phyloP scores from a whole-genome alignment of 345 rosid genomes.

The Aegle marmelos region DNA sequence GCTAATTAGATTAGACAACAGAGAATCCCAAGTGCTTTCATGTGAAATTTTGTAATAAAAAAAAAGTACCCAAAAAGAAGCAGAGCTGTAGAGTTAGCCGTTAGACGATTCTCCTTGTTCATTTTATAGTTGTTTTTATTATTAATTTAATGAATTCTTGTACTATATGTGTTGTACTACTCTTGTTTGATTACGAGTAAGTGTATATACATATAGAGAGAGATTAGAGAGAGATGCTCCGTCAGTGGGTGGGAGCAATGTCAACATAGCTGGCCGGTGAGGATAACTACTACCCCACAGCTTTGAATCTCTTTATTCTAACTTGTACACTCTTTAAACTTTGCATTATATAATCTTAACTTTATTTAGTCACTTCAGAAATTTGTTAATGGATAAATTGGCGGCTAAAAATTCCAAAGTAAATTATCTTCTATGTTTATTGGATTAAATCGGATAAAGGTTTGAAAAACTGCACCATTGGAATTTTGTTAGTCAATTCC shows the following conservation, averaged over 20 bases:
- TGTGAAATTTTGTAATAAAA: not conserved
- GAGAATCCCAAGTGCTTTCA: conserved; percentile 17
- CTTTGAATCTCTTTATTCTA: conserved; percentile 22
- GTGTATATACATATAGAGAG: not conserved
- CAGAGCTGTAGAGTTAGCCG: conserved; percentile 18
- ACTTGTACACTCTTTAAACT: not conserved
- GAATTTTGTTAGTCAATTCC: no score
- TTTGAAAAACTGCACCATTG: no score
- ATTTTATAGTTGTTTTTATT: not conserved
- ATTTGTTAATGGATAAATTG: no score
- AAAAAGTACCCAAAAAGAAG: not conserved
- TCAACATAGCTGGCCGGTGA: conserved; percentile 60
- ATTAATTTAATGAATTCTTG: not conserved
- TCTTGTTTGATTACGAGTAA: not conserved
- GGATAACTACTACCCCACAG: conserved; percentile 35
- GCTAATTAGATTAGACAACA: not conserved
- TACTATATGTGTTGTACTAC: not conserved
- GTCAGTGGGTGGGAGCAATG: conserved; percentile 43
- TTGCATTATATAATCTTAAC: no score
- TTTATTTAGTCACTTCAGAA: no score
- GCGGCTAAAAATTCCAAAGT: no score
- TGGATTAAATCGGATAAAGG: no score
- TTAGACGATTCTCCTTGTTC: not conserved
- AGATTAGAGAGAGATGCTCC: no score
- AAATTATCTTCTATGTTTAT: no score